phyloP scores from a whole-genome alignment of 176 grass and related monocot species.

The Musa troglodytarum region DNA sequence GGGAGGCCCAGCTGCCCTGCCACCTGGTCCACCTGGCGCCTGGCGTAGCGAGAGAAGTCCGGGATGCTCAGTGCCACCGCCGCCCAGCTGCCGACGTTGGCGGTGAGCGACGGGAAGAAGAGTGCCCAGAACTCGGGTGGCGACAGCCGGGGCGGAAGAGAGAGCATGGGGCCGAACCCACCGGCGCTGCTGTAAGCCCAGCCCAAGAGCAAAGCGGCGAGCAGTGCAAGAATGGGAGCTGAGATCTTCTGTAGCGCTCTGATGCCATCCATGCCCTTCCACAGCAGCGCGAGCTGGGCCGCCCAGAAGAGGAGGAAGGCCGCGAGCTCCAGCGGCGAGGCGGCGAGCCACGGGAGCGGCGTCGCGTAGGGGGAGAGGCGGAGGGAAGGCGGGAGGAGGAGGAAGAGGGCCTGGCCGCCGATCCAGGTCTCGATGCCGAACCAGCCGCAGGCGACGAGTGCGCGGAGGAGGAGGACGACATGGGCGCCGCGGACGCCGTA shows the following conservation, averaged over 20 bases:
- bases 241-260: constrained; percentile 18
- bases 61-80: constrained; percentile 27
- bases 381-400: constrained; percentile 24
- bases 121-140: constrained; percentile 28
- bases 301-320: constrained; percentile 32
- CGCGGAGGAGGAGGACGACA: constrained; percentile 17
- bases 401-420: constrained; percentile 24
- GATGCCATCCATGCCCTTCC: constrained; percentile 28
- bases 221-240: constrained; percentile 19
- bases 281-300: constrained; percentile 24
- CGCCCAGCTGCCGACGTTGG: constrained; percentile 23
- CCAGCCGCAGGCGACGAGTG: constrained; percentile 42
- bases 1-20: constrained; percentile 34
- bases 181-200: constrained; percentile 36
- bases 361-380: constrained; percentile 6
- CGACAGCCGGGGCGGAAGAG: constrained; percentile 16
- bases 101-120: constrained; percentile 43
- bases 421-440: constrained; percentile 39
- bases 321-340: constrained; percentile 26
- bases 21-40: constrained; percentile 23
- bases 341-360: constrained; percentile 25
- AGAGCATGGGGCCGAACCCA: constrained; percentile 36
- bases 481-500: constrained; percentile 18
- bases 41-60: constrained; percentile 35
- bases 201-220: constrained; percentile 18